These are phyloP conservation scores for Cylindrotheca fusiformis DNA, from an alignment of 108 stramenopile species.

Conservation along the genomic window DNA sequence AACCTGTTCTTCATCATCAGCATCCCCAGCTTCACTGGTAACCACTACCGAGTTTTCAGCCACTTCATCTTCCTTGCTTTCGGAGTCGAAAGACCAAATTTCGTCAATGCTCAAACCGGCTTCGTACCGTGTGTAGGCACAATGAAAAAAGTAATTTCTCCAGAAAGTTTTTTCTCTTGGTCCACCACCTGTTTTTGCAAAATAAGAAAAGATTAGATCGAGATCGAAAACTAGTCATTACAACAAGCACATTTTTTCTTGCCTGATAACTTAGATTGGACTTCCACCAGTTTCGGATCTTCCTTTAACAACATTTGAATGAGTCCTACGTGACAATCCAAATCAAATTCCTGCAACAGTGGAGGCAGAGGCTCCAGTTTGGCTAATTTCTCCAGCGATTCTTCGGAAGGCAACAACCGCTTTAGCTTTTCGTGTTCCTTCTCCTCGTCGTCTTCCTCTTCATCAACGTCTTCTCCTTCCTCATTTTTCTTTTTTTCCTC, in stretches of 20 bases:
- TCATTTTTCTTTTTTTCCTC: slow-evolving; percentile 40
- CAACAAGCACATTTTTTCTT: slow-evolving; percentile 8
- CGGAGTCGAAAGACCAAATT: slow-evolving; percentile 74
- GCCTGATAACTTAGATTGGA: slow-evolving; percentile 61
- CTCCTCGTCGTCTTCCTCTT: slow-evolving; percentile 20
- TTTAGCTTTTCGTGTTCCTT: slow-evolving; percentile 25
- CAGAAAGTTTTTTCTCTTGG: slow-evolving; percentile 70
- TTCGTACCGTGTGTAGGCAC: slow-evolving; percentile 82
- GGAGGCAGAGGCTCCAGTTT: slow-evolving; percentile 77
- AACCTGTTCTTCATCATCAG: slow-evolving; percentile 1
- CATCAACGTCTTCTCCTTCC: slow-evolving; percentile 33
- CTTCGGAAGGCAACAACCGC: slow-evolving; percentile 28
- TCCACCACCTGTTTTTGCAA: slow-evolving; percentile 58
- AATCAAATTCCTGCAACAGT: slow-evolving; percentile 68
- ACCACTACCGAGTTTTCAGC: slow-evolving; percentile 14
- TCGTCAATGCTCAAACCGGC: slow-evolving; percentile 86
- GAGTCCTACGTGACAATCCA: slow-evolving; percentile 83
- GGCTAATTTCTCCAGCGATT: slow-evolving; percentile 53
- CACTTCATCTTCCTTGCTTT: not conserved
- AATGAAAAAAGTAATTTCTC: slow-evolving; percentile 88
- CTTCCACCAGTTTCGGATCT: slow-evolving; percentile 62
- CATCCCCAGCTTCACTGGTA: not conserved
- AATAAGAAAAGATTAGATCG: slow-evolving; percentile 5
- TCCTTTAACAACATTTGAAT: slow-evolving; percentile 69
- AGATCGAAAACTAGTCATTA: not conserved